Evolutionary conservation across 371 early-diverging fungal genomes (phyloP), one percentile per base, ranked within the genome.

Genomic region (Massospora cicadina): DNA sequence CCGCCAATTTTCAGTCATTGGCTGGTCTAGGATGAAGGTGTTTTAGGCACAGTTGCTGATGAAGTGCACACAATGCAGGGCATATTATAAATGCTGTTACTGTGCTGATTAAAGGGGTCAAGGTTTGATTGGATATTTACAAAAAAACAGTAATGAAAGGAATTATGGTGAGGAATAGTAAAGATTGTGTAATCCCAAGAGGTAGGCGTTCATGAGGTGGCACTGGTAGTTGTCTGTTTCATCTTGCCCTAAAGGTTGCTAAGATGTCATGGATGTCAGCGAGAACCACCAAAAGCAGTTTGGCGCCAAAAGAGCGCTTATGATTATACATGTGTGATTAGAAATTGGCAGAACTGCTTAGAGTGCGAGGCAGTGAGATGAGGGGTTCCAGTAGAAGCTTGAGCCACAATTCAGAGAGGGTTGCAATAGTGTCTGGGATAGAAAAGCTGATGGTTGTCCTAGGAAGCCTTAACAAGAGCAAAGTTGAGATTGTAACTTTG

Each of bases 151-250:
- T n/a, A n/a, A n/a, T n/a, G n/a, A n/a, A n/a, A n/a, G n/a, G n/a
- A n/a, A n/a, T n/a, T n/a, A n/a, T n/a, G n/a, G n/a, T n/a, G n/a
- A n/a, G n/a, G n/a, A n/a, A n/a, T n/a, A n/a, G n/a, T n/a, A n/a
- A n/a, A n/a, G n/a, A n/a, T n/a, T n/a, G n/a, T n/a, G n/a, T n/a
- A n/a, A n/a, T n/a, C n/a, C n/a, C n/a, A n/a, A n/a, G n/a, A n/a
- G n/a, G n/a, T n/a, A n/a, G n/a, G n/a, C n/a, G n/a, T 71, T 71
- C 69, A 90, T 72, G 60, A 93, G 72, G 61, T 79, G 74, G 29
- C 92, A 78, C 67, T 86, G 66, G 65, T 88, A 87, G 71, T 92
- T 93, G 0, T 93, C 69, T 88, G 89, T 77, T 89, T 89, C 58
- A 83, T 68, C 70, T 82, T 79, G 60, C 91, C 92, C 70, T 73